phyloP scores from a whole-genome alignment of 805 yeast species.

The Yarrowia sp. region DNA sequence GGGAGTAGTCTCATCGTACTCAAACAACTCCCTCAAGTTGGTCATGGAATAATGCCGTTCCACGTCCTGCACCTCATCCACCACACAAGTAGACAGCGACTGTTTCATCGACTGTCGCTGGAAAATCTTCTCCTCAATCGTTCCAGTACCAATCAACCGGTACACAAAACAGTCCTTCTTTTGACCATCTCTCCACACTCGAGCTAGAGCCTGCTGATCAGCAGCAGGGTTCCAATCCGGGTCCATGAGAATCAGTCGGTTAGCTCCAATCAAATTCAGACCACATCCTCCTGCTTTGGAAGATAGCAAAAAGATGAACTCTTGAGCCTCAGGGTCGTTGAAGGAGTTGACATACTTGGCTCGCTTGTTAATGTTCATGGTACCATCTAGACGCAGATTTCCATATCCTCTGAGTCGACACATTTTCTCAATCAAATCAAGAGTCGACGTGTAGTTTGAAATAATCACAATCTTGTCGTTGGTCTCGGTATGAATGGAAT shows the following conservation, averaged over 20 bases:
- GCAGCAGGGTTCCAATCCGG: constrained; percentile 99
- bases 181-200: constrained; percentile 99
- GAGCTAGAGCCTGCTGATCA: constrained; percentile 94
- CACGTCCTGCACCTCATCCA: constrained; percentile 93
- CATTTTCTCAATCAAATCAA: constrained; percentile 84
- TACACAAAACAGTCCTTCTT: constrained; percentile 95
- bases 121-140: constrained; percentile 93
- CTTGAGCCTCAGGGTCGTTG: constrained; percentile 84
- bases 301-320: constrained; percentile 83
- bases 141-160: constrained; percentile 89
- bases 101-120: constrained; percentile 95
- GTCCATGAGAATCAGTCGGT: constrained; percentile 80
- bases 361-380: constrained; percentile 86
- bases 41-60: constrained; percentile 88
- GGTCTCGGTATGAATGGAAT: constrained; percentile 72
- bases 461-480: constrained; percentile 93
- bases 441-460: constrained; percentile 91
- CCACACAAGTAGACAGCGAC: constrained; percentile 91
- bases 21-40: constrained; percentile 70
- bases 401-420: constrained; percentile 79
- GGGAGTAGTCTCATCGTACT: constrained; percentile 59
- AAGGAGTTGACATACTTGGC: constrained; percentile 89
- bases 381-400: constrained; percentile 80
- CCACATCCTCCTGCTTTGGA: constrained; percentile 99
- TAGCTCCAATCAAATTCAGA: constrained; percentile 94